Percentiles rank a stretch among this genome's conserved stretches.
These are phyloP conservation scores for Fraxinus excelsior DNA, from an alignment of 257 asterid species.

Conservation along the genomic window DNA sequence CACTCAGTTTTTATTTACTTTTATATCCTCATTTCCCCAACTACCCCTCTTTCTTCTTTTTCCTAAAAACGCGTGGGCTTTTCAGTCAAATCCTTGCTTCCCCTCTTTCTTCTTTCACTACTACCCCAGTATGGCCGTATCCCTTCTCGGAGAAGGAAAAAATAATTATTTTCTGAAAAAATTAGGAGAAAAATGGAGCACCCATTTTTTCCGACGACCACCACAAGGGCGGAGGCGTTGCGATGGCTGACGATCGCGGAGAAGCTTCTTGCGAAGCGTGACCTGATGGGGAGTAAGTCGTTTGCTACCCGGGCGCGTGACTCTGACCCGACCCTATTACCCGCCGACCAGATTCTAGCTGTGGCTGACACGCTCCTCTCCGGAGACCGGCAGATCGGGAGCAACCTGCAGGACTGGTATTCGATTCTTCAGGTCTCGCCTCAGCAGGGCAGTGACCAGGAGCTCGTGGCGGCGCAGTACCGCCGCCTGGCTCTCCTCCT, in stretches of 20 bases:
- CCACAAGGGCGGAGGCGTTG: slow-evolving; percentile 56
- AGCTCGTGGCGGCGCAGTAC: slow-evolving; percentile 54
- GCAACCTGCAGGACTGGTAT: slow-evolving; percentile 67
- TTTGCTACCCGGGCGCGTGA: slow-evolving; percentile 75
- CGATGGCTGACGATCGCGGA: slow-evolving; percentile 74
- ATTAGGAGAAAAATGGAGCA: slow-evolving; percentile 48
- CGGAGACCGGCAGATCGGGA: slow-evolving; percentile 59
- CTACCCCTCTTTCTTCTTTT: not conserved
- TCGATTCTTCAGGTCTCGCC: slow-evolving; percentile 56
- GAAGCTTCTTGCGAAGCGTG: slow-evolving; percentile 56
- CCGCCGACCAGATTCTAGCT: slow-evolving; percentile 64
- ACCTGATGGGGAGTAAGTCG: slow-evolving; percentile 60
- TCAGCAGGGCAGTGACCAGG: slow-evolving; percentile 50
- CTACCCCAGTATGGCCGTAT: not conserved
- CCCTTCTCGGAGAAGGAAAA: not conserved
- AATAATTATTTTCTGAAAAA: not conserved
- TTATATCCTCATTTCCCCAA: slow-evolving; percentile 10
- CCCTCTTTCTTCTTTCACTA: not conserved
- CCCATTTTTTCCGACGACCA: slow-evolving; percentile 49
- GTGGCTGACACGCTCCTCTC: slow-evolving; percentile 71
- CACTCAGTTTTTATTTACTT: slow-evolving; percentile 2
- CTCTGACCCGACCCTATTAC: slow-evolving; percentile 52
- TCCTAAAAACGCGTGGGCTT: slow-evolving; percentile 18
- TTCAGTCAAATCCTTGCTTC: slow-evolving; percentile 15
- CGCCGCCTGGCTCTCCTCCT: slow-evolving; percentile 45